These are phyloP conservation scores for Raffaelea arxii DNA, from an alignment of 2,329 filamentous ascomycete species.

Conservation along the genomic window DNA sequence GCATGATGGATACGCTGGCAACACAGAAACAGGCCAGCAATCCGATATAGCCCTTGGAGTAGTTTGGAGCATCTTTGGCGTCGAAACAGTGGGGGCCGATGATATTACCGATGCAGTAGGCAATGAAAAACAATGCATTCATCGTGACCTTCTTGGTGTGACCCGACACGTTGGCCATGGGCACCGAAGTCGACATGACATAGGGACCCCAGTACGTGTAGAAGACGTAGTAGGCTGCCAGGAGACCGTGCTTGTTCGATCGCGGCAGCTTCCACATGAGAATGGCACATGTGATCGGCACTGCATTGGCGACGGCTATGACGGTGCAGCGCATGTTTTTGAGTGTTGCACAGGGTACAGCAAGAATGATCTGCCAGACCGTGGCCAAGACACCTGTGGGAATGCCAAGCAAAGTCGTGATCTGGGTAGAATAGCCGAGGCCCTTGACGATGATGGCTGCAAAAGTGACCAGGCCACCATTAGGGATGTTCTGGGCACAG, in stretches of 20 bases:
- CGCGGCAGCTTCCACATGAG: constrained; percentile 6
- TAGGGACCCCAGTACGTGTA: constrained; percentile 8
- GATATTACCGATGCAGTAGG: constrained; percentile 40
- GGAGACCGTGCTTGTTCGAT: background rate
- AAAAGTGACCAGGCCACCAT: constrained; percentile 12
- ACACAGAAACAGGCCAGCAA: constrained; percentile 29
- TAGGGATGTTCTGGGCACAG: constrained; percentile 12
- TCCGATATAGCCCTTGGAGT: constrained; percentile 48
- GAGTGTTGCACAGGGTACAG: background rate
- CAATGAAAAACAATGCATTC: constrained; percentile 5
- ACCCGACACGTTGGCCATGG: constrained; percentile 20
- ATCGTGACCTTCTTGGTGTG: constrained; percentile 9
- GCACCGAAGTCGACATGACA: constrained; percentile 23
- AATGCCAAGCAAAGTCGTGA: constrained; percentile 23
- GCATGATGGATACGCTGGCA: constrained; percentile 23
- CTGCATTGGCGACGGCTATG: constrained; percentile 1
- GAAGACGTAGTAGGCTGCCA: constrained; percentile 6
- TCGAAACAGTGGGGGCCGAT: constrained; percentile 49
- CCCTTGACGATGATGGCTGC: constrained; percentile 14
- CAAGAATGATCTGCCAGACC: constrained; percentile 6
- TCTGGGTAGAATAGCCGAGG: constrained; percentile 12
- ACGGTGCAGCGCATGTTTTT: constrained; percentile 1
- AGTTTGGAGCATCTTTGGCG: constrained; percentile 35
- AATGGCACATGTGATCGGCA: constrained; percentile 4
- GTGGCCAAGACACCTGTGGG: constrained; percentile 24